Conservation (phyloP, 768 basidiomycete species). For the Obba rivulosa region DNA sequence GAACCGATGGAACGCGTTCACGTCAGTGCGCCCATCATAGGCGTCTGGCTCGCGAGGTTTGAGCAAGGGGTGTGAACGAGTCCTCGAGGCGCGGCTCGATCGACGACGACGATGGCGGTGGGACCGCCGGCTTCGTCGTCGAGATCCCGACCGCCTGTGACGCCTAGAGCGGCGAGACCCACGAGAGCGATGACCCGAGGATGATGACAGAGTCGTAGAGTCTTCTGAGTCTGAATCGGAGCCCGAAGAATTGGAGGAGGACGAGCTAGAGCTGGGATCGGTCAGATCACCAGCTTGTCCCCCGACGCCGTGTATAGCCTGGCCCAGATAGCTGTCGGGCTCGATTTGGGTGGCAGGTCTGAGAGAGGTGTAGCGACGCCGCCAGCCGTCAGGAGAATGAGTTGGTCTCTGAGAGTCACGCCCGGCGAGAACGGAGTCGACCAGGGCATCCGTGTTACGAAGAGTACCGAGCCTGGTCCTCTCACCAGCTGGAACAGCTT, state of each 20-base stretch:
- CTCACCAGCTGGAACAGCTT: not conserved
- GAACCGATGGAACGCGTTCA: slow-evolving; percentile 9
- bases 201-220: not conserved
- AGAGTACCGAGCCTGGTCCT: not conserved
- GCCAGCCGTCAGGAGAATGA: not conserved
- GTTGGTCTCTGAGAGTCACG: not conserved
- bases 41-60: slow-evolving; percentile 11
- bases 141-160: too few relatives aligned
- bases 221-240: not conserved
- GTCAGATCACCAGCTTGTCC: not conserved
- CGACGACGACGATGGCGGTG: too few relatives aligned
- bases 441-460: not conserved
- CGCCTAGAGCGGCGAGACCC: too few relatives aligned
- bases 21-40: slow-evolving; percentile 7
- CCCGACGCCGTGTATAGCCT: not conserved
- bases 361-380: not conserved
- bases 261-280: not conserved
- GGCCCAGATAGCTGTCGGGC: slow-evolving; percentile 4
- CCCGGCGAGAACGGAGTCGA: not conserved
- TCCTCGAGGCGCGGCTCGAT: not conserved
- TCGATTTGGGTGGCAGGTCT: not conserved
- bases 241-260: not conserved
- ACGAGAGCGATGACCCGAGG: too few relatives aligned
- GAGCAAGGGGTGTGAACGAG: not conserved
- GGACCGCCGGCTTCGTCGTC: too few relatives aligned